phyloP scores from a whole-genome alignment of 305 asterid genomes.

The Fraxinus floribunda region DNA sequence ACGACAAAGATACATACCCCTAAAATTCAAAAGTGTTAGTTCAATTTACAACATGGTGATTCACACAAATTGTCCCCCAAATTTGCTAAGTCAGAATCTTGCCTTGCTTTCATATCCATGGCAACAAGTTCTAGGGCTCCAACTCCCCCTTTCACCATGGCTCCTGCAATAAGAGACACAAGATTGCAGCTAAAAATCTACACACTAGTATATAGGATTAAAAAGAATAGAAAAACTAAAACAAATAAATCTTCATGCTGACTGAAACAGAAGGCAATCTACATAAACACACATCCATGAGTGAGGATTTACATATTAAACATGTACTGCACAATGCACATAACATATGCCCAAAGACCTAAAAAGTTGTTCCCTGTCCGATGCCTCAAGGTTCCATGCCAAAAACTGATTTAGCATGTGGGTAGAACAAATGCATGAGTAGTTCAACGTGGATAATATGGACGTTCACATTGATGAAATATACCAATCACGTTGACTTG shows the following conservation, averaged over 20 bases:
- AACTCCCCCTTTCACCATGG: conserved; percentile 97
- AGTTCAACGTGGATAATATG: conserved; percentile 19
- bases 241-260: neutral
- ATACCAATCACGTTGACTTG: conserved; percentile 11
- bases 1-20: conserved; percentile 99
- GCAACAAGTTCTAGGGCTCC: conserved; percentile 99
- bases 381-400: conserved; percentile 5
- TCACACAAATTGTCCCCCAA: conserved; percentile 16
- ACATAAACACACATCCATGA: conserved; percentile 2
- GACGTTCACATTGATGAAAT: conserved; percentile 14
- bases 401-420: neutral
- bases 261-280: neutral
- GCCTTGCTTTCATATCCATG: conserved; percentile 99
- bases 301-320: neutral
- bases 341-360: conserved; percentile 16
- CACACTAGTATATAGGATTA: conserved; percentile 7
- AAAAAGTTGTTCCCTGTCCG: conserved; percentile 6
- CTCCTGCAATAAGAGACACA: conserved; percentile 49
- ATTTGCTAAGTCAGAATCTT: conserved; percentile 47
- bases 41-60: conserved; percentile 26
- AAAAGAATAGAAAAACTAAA: neutral
- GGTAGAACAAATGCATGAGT: conserved; percentile 16
- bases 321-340: conserved; percentile 1
- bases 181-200: conserved; percentile 15
- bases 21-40: conserved; percentile 29